phyloP scores from a whole-genome alignment of 1,284 basidiomycete species.

The Neonothopanus nambi region DNA sequence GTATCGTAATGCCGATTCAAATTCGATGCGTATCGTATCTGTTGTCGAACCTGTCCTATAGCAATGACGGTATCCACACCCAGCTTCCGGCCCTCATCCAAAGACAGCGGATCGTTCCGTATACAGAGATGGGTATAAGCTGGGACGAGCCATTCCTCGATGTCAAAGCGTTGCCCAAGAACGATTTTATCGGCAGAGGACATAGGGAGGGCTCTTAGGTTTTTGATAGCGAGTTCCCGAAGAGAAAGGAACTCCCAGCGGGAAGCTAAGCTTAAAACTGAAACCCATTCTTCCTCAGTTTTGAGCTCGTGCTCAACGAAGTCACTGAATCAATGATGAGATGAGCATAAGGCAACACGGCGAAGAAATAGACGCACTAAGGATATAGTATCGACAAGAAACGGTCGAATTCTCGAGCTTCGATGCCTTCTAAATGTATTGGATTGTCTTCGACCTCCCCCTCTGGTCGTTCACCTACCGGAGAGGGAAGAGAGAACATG shows the following conservation, averaged over 20 bases:
- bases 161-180: slow-evolving; percentile 23
- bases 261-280: slow-evolving; percentile 28
- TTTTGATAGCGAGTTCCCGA: slow-evolving; percentile 25
- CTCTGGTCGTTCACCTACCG: slow-evolving; percentile 20
- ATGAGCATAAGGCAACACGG: not conserved
- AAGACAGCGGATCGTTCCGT: slow-evolving; percentile 22
- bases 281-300: slow-evolving; percentile 35
- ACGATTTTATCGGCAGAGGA: slow-evolving; percentile 26
- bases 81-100: slow-evolving; percentile 13
- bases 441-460: slow-evolving; percentile 25
- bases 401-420: slow-evolving; percentile 18
- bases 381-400: slow-evolving; percentile 18
- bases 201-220: slow-evolving; percentile 19
- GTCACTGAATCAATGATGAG: not conserved
- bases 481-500: slow-evolving; percentile 26
- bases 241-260: slow-evolving; percentile 28
- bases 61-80: slow-evolving; percentile 12
- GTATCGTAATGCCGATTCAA: slow-evolving; percentile 15
- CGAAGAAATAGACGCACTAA: slow-evolving; percentile 5
- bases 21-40: slow-evolving; percentile 17
- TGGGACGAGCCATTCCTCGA: slow-evolving; percentile 27
- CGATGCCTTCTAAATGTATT: slow-evolving; percentile 23
- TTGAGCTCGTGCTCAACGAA: slow-evolving; percentile 12
- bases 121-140: slow-evolving; percentile 24
- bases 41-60: slow-evolving; percentile 12